phyloP scores from a whole-genome alignment of 73 alveolate species.

The Stentor coeruleus region DNA sequence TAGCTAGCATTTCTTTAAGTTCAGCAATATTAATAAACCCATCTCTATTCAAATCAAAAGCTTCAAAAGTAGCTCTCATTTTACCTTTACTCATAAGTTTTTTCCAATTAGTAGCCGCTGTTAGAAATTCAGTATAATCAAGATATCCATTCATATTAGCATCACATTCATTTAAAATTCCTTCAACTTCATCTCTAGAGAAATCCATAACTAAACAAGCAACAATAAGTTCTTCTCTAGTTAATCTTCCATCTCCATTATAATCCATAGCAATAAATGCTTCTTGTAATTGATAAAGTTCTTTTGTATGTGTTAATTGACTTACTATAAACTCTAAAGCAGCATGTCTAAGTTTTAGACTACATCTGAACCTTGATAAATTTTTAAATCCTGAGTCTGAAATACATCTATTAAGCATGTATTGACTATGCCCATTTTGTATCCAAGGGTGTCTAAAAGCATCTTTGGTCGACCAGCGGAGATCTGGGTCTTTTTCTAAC shows the following conservation, averaged over 20 bases:
- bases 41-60: no score
- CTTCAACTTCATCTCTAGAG: not conserved
- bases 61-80: not conserved
- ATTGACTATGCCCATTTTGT: not conserved
- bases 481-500: not conserved
- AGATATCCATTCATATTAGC: not conserved
- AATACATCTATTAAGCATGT: not conserved
- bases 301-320: not conserved
- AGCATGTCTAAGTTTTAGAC: not conserved
- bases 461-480: not conserved
- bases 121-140: not conserved
- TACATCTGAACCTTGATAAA: not conserved
- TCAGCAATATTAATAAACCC: no score
- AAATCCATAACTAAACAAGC: not conserved
- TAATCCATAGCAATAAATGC: not conserved
- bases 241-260: not conserved
- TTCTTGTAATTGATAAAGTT: not conserved
- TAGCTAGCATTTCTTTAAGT: no score
- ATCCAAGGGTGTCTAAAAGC: conserved; percentile 4
- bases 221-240: not conserved
- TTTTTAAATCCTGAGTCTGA: not conserved
- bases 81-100: not conserved
- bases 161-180: not conserved
- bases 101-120: not conserved
- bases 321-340: not conserved